Conservation (phyloP, 1,284 basidiomycete genomes). For the Rhodotorula sp. region DNA sequence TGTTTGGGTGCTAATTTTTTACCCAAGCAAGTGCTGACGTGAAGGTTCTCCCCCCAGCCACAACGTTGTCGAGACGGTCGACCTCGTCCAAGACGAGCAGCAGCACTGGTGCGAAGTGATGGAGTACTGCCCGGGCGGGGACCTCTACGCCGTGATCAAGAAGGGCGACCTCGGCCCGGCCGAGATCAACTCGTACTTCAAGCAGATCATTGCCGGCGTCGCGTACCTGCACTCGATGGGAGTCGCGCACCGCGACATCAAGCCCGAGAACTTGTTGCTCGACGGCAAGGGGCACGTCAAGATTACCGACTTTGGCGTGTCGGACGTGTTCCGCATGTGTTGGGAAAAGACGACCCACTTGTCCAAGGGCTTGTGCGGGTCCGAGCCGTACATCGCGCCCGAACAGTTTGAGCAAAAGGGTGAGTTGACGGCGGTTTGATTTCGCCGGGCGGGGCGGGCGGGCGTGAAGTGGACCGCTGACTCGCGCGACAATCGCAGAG, state of each 20-base stretch:
- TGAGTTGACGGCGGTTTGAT: slow-evolving; percentile 55
- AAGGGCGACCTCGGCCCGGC: slow-evolving; percentile 90
- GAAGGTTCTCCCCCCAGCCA: slow-evolving; percentile 47
- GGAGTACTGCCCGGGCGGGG: slow-evolving; percentile 98
- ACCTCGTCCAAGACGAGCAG: slow-evolving; percentile 94
- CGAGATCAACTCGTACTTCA: slow-evolving; percentile 97
- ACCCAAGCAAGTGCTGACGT: not conserved
- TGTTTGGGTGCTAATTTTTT: not conserved
- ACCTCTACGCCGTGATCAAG: slow-evolving; percentile 96
- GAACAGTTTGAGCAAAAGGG: slow-evolving; percentile 96
- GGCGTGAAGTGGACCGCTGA: slow-evolving; percentile 31
- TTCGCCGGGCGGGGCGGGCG: too few species aligned
- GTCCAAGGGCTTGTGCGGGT: slow-evolving; percentile 93
- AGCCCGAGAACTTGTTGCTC: slow-evolving; percentile 95
- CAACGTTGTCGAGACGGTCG: slow-evolving; percentile 98
- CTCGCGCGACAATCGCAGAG: slow-evolving; percentile 56
- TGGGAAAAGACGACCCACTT: slow-evolving; percentile 98
- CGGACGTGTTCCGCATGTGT: slow-evolving; percentile 94
- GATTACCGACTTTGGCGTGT: slow-evolving; percentile 97
- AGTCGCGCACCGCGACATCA: slow-evolving; percentile 96
- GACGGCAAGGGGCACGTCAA: slow-evolving; percentile 92
- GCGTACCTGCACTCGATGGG: slow-evolving; percentile 91
- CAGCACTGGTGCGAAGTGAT: slow-evolving; percentile 99
- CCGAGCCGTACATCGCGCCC: slow-evolving; percentile 97
- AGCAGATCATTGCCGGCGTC: slow-evolving; percentile 88